Evolutionary conservation across 2,329 filamentous ascomycete genomes (phyloP).

Genomic region (Exophiala oligosperma): DNA sequence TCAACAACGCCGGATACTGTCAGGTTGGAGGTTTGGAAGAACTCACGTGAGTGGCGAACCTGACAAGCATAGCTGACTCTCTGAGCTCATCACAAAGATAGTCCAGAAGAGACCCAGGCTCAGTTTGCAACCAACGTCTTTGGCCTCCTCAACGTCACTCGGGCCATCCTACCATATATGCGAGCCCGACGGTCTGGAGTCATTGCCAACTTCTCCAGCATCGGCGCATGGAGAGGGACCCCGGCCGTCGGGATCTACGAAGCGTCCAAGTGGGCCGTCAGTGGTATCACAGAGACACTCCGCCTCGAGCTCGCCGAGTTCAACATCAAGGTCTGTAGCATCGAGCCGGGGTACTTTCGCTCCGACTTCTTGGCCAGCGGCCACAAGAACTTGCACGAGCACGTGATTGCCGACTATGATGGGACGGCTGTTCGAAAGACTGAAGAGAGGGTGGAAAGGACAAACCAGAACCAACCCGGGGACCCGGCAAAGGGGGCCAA

Average conservation of each 20-base stretch:
- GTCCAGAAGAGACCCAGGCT: conserved; percentile 20
- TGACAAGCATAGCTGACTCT: not conserved
- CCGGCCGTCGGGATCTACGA: conserved; percentile 36
- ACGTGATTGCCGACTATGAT: conserved; percentile 21
- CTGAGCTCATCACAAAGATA: conserved; percentile 22
- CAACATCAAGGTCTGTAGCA: conserved; percentile 36
- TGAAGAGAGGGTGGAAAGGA: conserved; percentile 10
- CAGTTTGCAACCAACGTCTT: conserved; percentile 39
- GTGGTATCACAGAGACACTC: conserved; percentile 27
- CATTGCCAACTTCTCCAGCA: conserved; percentile 37
- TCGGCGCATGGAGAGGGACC: conserved; percentile 22
- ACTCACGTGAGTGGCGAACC: conserved; percentile 17
- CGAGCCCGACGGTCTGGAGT: conserved; percentile 27
- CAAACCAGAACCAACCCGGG: conserved; percentile 53
- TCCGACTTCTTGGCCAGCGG: conserved; percentile 20
- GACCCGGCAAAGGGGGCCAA: conserved; percentile 56
- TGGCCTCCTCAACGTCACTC: conserved; percentile 38
- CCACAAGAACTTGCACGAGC: conserved; percentile 6
- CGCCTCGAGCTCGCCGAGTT: conserved; percentile 36
- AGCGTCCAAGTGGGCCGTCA: conserved; percentile 39
- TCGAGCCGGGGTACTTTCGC: conserved; percentile 38
- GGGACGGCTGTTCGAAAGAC: conserved; percentile 13
- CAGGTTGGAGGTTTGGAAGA: conserved; percentile 35
- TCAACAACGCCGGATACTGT: conserved; percentile 38
- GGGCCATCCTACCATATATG: conserved; percentile 40